phyloP scores from a whole-genome alignment of 768 basidiomycete genomes.

The Pholiota conissans region DNA sequence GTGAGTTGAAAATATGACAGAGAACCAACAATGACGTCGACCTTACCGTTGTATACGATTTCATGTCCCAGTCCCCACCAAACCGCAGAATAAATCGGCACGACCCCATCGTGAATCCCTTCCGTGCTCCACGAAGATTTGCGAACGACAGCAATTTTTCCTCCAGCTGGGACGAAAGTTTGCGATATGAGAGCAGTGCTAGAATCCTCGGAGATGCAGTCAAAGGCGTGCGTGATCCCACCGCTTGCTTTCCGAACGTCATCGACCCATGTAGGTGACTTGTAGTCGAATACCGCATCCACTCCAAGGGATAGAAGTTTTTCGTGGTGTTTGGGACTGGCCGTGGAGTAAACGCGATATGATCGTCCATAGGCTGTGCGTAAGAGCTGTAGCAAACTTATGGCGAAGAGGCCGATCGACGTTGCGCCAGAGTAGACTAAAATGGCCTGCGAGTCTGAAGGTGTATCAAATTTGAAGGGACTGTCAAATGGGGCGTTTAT shows the following conservation, averaged over 20 bases:
- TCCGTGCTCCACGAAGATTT: slow-evolving; percentile 25
- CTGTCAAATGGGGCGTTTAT: slow-evolving; percentile 28
- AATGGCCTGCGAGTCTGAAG: slow-evolving; percentile 22
- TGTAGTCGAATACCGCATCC: slow-evolving; percentile 32
- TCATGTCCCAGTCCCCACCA: slow-evolving; percentile 35
- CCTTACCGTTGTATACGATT: slow-evolving; percentile 29
- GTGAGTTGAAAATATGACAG: not conserved
- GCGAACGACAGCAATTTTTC: slow-evolving; percentile 31
- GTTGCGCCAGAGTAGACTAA: slow-evolving; percentile 35
- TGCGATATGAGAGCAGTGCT: slow-evolving; percentile 31
- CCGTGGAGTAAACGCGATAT: slow-evolving; percentile 30
- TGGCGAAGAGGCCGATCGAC: slow-evolving; percentile 31
- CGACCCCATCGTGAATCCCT: slow-evolving; percentile 24
- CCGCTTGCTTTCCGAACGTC: slow-evolving; percentile 26
- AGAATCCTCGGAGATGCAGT: slow-evolving; percentile 34
- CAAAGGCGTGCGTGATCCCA: slow-evolving; percentile 30
- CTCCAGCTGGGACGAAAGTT: slow-evolving; percentile 25
- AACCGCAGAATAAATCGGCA: slow-evolving; percentile 28
- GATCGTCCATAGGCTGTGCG: slow-evolving; percentile 22
- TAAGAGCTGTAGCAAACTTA: slow-evolving; percentile 26
- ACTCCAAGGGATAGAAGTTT: slow-evolving; percentile 28
- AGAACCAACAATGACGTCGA: not conserved
- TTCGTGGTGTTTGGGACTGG: slow-evolving; percentile 27
- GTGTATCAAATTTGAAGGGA: slow-evolving; percentile 17
- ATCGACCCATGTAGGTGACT: slow-evolving; percentile 28